Base-by-base conservation (phyloP, 495 filamentous ascomycete species). In the Platismatia glauca region DNA sequence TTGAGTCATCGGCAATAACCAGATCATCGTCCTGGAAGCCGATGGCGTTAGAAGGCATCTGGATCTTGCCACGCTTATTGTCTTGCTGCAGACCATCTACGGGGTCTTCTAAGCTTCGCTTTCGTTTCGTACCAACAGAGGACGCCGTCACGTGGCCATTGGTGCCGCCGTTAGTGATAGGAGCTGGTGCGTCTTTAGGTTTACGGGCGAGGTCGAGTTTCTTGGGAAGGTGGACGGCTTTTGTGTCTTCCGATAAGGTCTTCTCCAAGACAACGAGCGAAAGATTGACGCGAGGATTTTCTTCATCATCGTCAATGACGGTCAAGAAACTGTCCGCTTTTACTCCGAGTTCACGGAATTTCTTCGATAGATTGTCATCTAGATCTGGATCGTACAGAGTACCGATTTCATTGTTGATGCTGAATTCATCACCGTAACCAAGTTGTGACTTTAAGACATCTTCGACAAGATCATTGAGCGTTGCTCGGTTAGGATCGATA, bases 361-460 rank as follows among this genome's bases (percentile, higher is more conserved):
- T 88, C 76, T 90, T 94, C 1, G 74, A 70, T 1, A 97, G 75
- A 65, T 97, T 94, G 64, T 95, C 91, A 9, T 90, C 89, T 64
- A 92, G 79, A 60, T 97, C 94, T 0, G 84, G 83, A 68, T 97
- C 94, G 69, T 95, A 99, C 7, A 97, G 78, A 11, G 88, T 75
- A 55, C 84, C 86, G n/a, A 78, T 72, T 4, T 87, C 85, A 55
- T 82, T 91, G 63, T 81, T 84, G 61, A 98, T 77, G 16, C 84
- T 86, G 41, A 97, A 81, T 43, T 96, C 92, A 59, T 92, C 86
- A 12, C 86, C 85, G 70, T 95, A 97, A 15, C 89, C 89, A 6
- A 97, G 74, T 58, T 88, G 72, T 15, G 75, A 55, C 59, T 82
- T 82, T 18, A 97, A 74, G 35, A 95, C 76, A 52, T 82, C 82